These are phyloP conservation scores for Thamnidium elegans DNA, from an alignment of 192 early-diverging fungal species.

Conservation along the genomic window DNA sequence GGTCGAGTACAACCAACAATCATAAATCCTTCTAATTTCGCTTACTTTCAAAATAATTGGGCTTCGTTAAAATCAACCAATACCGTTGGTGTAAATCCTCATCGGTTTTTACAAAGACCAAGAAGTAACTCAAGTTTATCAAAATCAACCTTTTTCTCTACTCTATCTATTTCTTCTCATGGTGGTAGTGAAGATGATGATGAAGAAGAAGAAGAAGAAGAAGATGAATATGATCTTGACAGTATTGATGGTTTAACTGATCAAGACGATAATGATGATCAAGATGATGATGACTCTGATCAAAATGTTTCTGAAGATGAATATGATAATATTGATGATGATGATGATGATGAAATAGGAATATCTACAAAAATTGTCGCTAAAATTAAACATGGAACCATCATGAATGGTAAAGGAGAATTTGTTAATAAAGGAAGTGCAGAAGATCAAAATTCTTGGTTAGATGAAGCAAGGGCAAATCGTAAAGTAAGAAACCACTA, in stretches of 20 bases:
- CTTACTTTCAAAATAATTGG: slow-evolving; percentile 15
- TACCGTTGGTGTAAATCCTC: slow-evolving; percentile 16
- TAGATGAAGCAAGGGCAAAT: slow-evolving; percentile 28
- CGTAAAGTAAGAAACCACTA: slow-evolving; percentile 19
- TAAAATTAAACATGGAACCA: slow-evolving; percentile 33
- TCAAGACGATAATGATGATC: slow-evolving; percentile 11
- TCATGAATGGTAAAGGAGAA: slow-evolving; percentile 38
- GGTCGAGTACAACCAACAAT: slow-evolving; percentile 25
- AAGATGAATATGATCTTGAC: slow-evolving; percentile 22
- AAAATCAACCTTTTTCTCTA: slow-evolving; percentile 18
- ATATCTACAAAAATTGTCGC: slow-evolving; percentile 22
- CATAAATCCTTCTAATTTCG: slow-evolving; percentile 18
- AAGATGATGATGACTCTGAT: background rate
- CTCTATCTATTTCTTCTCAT: slow-evolving; percentile 4
- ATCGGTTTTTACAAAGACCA: slow-evolving; percentile 17
- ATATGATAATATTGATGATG: slow-evolving; percentile 8
- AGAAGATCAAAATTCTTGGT: slow-evolving; percentile 13
- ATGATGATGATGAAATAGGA: background rate
- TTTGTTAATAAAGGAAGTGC: slow-evolving; percentile 18
- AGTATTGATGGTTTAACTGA: slow-evolving; percentile 23
- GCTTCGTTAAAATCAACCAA: slow-evolving; percentile 1
- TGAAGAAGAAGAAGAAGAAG: slow-evolving; percentile 10
- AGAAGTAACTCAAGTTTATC: slow-evolving; percentile 25
- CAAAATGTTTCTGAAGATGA: background rate
- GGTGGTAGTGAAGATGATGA: background rate